Conservation (phyloP, 2,329 filamentous ascomycete genomes). For the Fusarium sp. region DNA sequence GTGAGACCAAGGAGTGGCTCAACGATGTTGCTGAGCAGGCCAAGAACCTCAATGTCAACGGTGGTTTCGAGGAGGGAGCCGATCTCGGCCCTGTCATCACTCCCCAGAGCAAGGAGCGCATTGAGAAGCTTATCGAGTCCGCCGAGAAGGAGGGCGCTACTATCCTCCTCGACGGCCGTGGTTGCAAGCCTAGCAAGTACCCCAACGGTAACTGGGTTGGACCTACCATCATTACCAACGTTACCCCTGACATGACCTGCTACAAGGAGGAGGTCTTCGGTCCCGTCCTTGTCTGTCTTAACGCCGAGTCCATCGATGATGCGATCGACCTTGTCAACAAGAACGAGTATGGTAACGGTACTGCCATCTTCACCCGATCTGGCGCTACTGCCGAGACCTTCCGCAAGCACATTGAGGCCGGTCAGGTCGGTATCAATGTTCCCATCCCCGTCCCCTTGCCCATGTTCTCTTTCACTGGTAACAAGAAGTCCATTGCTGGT, state of each 20-base stretch:
- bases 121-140: constrained; percentile 78
- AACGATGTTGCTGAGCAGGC: constrained; percentile 81
- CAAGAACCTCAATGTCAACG: constrained; percentile 78
- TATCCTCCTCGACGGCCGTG: constrained; percentile 83
- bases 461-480: constrained; percentile 79
- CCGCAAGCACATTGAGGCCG: constrained; percentile 83
- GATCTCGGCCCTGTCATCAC: constrained; percentile 87
- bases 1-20: constrained; percentile 86
- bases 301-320: constrained; percentile 80
- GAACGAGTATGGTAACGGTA: constrained; percentile 89
- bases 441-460: constrained; percentile 78
- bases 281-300: constrained; percentile 83
- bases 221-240: constrained; percentile 84
- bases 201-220: constrained; percentile 88
- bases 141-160: constrained; percentile 85
- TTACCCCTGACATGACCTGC: constrained; percentile 83
- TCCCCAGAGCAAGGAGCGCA: constrained; percentile 80
- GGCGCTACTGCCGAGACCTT: constrained; percentile 82
- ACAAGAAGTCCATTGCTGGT: constrained; percentile 92
- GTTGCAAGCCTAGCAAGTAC: constrained; percentile 79
- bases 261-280: constrained; percentile 90
- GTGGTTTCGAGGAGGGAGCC: constrained; percentile 82
- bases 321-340: constrained; percentile 84
- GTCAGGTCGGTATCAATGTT: constrained; percentile 88
- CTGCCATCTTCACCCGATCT: constrained; percentile 84